Evolutionary conservation across 139 green algal species (phyloP).

Genomic region (Chlamydomonas applanata): DNA sequence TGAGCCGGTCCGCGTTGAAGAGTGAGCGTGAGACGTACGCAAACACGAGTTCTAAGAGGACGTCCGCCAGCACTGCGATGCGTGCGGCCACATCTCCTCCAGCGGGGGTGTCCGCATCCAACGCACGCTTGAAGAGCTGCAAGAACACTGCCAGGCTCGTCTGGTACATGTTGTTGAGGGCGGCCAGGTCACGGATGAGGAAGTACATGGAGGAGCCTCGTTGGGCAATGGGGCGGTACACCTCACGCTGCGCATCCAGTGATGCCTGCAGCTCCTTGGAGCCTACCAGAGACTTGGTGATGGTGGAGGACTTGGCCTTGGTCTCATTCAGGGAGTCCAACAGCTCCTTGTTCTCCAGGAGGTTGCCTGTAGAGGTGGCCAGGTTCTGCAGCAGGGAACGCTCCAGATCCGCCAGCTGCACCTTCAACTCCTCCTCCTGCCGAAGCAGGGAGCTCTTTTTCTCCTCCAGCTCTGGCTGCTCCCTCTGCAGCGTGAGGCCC

Average conservation of each 20-base stretch:
- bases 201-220: constrained; percentile 70
- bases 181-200: constrained; percentile 50
- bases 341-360: constrained; percentile 73
- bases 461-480: constrained; percentile 78
- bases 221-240: constrained; percentile 50
- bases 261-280: constrained; percentile 51
- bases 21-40: constrained; percentile 58
- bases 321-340: constrained; percentile 74
- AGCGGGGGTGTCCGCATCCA: constrained; percentile 9
- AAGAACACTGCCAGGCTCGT: constrained; percentile 64
- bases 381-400: constrained; percentile 60
- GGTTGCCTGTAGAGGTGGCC: constrained; percentile 35
- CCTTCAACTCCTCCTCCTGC: constrained; percentile 66
- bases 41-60: constrained; percentile 63
- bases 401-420: constrained; percentile 72
- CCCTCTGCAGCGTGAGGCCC: constrained; percentile 62
- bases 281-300: constrained; percentile 53
- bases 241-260: constrained; percentile 66
- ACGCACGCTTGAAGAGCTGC: not conserved
- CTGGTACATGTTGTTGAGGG: constrained; percentile 77
- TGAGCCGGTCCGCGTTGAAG: constrained; percentile 76
- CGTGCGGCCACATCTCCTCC: constrained; percentile 37
- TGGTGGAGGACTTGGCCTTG: constrained; percentile 60
- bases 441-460: constrained; percentile 65
- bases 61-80: constrained; percentile 49